Evolutionary conservation across 2,329 filamentous ascomycete species (phyloP).

Genomic region (Aquanectria penicillioides): DNA sequence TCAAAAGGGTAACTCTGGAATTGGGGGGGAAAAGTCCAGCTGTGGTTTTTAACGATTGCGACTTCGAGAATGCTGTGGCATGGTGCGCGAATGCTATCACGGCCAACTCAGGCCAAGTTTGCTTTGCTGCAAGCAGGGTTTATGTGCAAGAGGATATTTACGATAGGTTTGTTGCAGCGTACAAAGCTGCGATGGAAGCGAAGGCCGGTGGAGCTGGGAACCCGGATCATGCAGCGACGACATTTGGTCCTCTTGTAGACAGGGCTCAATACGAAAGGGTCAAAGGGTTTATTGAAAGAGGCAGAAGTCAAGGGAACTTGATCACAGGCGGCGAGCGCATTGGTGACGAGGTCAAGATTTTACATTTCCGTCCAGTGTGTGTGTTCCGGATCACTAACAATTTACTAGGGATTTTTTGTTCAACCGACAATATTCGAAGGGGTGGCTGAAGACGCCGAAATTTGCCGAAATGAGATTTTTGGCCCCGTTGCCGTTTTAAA

Average conservation of each 20-base stretch:
- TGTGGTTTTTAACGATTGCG: constrained; percentile 72
- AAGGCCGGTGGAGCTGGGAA: constrained; percentile 67
- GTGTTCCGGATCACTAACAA: not conserved
- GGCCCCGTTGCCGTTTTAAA: constrained; percentile 65
- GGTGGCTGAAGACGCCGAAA: constrained; percentile 53
- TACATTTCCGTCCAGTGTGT: not conserved
- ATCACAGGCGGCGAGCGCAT: constrained; percentile 51
- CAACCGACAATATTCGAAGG: constrained; percentile 58
- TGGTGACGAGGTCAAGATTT: constrained; percentile 46
- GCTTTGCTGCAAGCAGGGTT: constrained; percentile 77
- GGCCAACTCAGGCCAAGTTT: constrained; percentile 79
- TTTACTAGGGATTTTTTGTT: constrained; percentile 52
- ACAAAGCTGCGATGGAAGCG: constrained; percentile 69
- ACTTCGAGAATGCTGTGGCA: constrained; percentile 67
- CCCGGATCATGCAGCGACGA: constrained; percentile 66
- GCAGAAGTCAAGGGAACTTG: constrained; percentile 48
- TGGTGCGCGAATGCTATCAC: constrained; percentile 61
- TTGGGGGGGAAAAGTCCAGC: constrained; percentile 76
- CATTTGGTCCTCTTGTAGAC: constrained; percentile 67
- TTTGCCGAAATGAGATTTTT: constrained; percentile 66
- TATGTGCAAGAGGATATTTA: constrained; percentile 73
- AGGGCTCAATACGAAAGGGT: constrained; percentile 58
- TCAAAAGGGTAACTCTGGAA: constrained; percentile 78
- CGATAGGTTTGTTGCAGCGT: constrained; percentile 65
- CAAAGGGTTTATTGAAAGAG: constrained; percentile 54